Percentiles rank a stretch among this genome's conserved stretches.
These are phyloP conservation scores for Volvox africanus DNA, from an alignment of 139 green algal species.

Conservation along the genomic window DNA sequence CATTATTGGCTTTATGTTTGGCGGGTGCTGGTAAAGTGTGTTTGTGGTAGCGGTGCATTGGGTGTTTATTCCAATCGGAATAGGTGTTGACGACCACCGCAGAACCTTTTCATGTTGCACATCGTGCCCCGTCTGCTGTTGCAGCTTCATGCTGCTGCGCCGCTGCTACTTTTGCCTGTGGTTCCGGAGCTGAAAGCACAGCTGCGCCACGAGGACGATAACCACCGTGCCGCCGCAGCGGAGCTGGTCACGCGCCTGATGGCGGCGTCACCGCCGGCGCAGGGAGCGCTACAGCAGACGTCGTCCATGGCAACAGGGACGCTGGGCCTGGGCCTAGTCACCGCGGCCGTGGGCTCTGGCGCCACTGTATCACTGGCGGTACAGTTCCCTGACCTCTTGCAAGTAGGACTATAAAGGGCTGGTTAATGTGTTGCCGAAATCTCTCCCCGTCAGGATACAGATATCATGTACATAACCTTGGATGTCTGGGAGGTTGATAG, in stretches of 20 bases:
- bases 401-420: constrained; percentile 25
- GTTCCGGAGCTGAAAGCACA: constrained; percentile 25
- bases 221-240: constrained; percentile 58
- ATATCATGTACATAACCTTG: no score
- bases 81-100: no score
- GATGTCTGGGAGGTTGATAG: no score
- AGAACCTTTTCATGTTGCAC: not conserved
- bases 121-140: not conserved
- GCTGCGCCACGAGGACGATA: constrained; percentile 56
- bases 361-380: not conserved
- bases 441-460: no score
- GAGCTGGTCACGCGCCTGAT: constrained; percentile 75
- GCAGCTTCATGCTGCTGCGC: constrained; percentile 34
- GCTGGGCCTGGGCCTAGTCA: not conserved
- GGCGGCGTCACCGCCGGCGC: constrained; percentile 48
- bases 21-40: no score
- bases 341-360: not conserved
- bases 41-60: no score
- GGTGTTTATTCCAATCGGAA: no score
- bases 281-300: not conserved
- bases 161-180: constrained; percentile 42
- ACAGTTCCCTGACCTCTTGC: constrained; percentile 66
- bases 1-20: no score
- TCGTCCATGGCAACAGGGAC: not conserved
- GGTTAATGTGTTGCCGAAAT: no score